A percentile compares a stretch with the other conserved stretches of the same genome.
Evolutionary conservation across 345 rosid species (phyloP).

Genomic region (Citrus hindsii): DNA sequence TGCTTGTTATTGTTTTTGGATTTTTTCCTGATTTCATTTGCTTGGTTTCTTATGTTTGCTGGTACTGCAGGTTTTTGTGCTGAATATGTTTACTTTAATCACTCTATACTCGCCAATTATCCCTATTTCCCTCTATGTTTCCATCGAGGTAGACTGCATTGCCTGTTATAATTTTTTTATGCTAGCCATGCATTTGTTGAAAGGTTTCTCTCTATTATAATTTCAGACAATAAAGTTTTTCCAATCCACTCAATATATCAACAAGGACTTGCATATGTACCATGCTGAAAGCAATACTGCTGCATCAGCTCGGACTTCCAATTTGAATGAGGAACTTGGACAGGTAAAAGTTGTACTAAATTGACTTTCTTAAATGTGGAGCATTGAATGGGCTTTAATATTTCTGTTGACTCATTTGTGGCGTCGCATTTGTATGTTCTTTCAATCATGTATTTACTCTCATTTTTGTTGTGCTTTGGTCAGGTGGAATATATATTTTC

Average conservation of each 20-base stretch:
- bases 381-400: neutral
- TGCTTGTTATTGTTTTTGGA: constrained; percentile 7
- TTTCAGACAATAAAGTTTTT: constrained; percentile 95
- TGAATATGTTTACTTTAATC: constrained; percentile 81
- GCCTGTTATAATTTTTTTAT: constrained; percentile 8
- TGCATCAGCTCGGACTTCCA: constrained; percentile 95
- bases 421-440: neutral
- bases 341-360: constrained; percentile 54
- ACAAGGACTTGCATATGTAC: constrained; percentile 90
- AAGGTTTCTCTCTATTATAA: constrained; percentile 18
- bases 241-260: constrained; percentile 93
- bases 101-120: constrained; percentile 94
- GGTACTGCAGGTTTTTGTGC: constrained; percentile 62
- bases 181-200: constrained; percentile 12
- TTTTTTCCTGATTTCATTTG: constrained; percentile 8
- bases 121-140: constrained; percentile 96
- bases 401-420: neutral
- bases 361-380: neutral
- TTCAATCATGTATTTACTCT: neutral
- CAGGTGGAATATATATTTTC: constrained; percentile 99
- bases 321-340: constrained; percentile 98
- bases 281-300: constrained; percentile 90
- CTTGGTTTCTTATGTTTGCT: constrained; percentile 17
- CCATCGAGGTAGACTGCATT: constrained; percentile 75
- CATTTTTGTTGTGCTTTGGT: constrained; percentile 18